Percentiles rank a stretch among this genome's conserved stretches.
Conservation (phyloP, 2,329 filamentous ascomycete species). For the Alternaria infectoria region DNA sequence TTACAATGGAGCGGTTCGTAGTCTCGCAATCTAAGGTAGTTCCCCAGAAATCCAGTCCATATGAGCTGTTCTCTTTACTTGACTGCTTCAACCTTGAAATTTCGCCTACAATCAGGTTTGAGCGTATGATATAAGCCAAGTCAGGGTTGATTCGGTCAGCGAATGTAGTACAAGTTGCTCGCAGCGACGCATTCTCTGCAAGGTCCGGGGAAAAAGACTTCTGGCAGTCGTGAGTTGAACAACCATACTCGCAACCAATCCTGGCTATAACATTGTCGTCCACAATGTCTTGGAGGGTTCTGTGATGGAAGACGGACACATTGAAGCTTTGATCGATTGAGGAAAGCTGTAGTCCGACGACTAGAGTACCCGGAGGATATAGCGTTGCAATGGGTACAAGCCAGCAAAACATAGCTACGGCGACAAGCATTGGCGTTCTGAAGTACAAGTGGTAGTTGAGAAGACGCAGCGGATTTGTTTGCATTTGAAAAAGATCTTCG, state of each 20-base stretch:
- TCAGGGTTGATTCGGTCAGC: too few species aligned
- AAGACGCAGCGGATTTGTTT: background rate
- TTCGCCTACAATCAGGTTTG: background rate
- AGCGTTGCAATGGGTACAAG: background rate
- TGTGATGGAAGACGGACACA: background rate
- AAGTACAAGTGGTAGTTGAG: background rate
- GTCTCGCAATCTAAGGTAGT: background rate
- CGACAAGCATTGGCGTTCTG: background rate
- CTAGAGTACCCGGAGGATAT: background rate
- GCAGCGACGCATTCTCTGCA: too few species aligned
- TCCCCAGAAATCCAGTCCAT: background rate
- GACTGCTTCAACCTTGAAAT: rapidly evolving
- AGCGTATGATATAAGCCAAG: background rate
- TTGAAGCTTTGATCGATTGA: background rate
- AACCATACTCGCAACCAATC: too few species aligned
- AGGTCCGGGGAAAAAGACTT: too few species aligned
- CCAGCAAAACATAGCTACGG: background rate
- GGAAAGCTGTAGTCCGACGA: background rate
- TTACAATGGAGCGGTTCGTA: background rate
- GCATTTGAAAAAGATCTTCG: background rate
- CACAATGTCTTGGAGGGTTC: background rate
- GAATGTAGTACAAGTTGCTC: too few species aligned
- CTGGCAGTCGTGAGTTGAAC: too few species aligned
- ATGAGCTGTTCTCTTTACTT: background rate
- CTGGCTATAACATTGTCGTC: background rate